Conservation (phyloP, 768 basidiomycete species). For the Panaeolus cyanescens region DNA sequence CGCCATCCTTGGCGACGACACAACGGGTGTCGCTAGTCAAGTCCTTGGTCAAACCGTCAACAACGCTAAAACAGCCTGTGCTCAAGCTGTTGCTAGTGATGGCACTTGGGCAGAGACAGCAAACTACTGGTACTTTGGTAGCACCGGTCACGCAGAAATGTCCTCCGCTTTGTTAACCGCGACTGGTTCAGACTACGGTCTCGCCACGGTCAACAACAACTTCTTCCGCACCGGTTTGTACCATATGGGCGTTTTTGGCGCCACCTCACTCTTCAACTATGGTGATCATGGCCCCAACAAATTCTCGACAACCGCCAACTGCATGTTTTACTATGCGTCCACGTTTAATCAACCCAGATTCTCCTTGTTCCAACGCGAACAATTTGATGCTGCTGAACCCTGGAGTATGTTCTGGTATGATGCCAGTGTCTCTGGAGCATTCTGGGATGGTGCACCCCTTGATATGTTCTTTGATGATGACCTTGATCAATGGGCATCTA, state of each 20-base stretch:
- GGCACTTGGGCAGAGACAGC: conserved; percentile 94
- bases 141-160: conserved; percentile 90
- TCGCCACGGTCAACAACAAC: conserved; percentile 71
- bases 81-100: conserved; percentile 58
- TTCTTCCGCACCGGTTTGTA: conserved; percentile 74
- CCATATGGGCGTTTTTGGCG: conserved; percentile 88
- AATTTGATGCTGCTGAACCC: conserved; percentile 77
- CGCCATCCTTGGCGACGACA: conserved; percentile 86
- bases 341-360: conserved; percentile 73
- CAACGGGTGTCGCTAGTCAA: conserved; percentile 65
- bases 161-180: conserved; percentile 78
- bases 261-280: conserved; percentile 84
- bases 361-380: conserved; percentile 91
- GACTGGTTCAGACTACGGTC: conserved; percentile 79
- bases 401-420: conserved; percentile 96
- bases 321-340: conserved; percentile 76
- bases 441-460: conserved; percentile 84
- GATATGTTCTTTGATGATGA: conserved; percentile 80
- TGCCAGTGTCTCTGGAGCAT: conserved; percentile 79
- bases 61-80: conserved; percentile 82
- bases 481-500: conserved; percentile 85
- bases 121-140: conserved; percentile 96
- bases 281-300: conserved; percentile 94
- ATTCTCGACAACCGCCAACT: conserved; percentile 90
- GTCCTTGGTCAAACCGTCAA: conserved; percentile 69